phyloP scores from a whole-genome alignment of 768 basidiomycete genomes.

The Lactarius hengduanensis region DNA sequence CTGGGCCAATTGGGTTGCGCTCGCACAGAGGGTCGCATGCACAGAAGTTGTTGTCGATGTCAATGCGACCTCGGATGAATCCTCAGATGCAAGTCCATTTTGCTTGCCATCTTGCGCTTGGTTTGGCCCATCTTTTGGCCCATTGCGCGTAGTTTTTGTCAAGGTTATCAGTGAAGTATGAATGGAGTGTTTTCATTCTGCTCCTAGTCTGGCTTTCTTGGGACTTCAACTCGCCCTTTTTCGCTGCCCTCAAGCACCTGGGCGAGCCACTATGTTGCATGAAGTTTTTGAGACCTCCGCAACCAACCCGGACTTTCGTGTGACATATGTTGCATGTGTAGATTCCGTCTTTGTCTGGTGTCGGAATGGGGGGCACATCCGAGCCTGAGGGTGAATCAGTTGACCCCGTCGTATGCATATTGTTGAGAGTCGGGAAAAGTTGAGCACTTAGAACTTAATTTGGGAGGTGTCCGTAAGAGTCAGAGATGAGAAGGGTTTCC shows the following conservation, averaged over 20 bases:
- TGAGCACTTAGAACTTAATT: too few species aligned
- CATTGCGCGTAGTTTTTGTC: too few species aligned
- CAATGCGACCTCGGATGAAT: too few species aligned
- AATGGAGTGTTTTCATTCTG: not conserved
- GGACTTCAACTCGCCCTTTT: not conserved
- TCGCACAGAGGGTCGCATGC: too few species aligned
- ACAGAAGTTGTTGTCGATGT: too few species aligned
- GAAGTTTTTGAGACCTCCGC: not conserved
- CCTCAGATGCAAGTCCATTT: not conserved
- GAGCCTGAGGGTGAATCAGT: not conserved
- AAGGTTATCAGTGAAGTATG: not conserved
- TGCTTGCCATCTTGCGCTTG: not conserved
- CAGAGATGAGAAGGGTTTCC: too few species aligned
- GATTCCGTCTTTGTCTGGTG: not conserved
- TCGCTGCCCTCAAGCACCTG: not conserved
- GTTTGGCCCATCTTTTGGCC: too few species aligned
- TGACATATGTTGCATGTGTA: not conserved
- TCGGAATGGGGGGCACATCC: not conserved
- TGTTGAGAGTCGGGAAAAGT: not conserved
- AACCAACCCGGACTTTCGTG: not conserved
- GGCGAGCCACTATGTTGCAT: not conserved
- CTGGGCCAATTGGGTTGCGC: too few species aligned
- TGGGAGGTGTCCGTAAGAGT: too few species aligned
- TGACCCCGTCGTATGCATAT: constrained; percentile 50
- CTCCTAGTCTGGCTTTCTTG: too few species aligned